Conservation (phyloP, 169 alveolate species). For the Babesia bigemina region DNA sequence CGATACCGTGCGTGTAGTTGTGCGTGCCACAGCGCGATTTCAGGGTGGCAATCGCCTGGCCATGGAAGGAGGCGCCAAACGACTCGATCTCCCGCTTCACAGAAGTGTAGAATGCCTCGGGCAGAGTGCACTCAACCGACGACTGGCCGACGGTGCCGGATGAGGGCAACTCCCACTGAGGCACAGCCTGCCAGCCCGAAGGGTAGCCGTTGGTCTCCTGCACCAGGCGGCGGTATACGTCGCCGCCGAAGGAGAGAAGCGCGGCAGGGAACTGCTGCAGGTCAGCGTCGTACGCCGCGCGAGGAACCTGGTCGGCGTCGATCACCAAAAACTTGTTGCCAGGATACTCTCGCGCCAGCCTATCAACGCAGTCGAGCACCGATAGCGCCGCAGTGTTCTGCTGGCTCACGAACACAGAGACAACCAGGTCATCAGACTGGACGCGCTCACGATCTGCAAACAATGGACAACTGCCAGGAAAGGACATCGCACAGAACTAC, state of each 20-base stretch:
- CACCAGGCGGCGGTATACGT: constrained; percentile 39
- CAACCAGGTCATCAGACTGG: constrained; percentile 38
- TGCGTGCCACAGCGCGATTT: constrained; percentile 52
- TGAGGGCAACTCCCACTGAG: constrained; percentile 32
- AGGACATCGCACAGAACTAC: constrained; percentile 3
- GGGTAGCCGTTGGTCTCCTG: constrained; percentile 38
- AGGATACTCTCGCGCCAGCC: constrained; percentile 45
- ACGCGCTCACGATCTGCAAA: constrained; percentile 36
- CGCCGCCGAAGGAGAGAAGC: constrained; percentile 61
- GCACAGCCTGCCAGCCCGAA: constrained; percentile 17
- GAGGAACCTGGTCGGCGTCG: constrained; percentile 63
- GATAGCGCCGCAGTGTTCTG: constrained; percentile 61
- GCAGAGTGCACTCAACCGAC: constrained; percentile 37
- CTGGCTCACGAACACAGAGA: constrained; percentile 46
- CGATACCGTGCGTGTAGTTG: constrained; percentile 66
- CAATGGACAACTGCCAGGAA: neutral
- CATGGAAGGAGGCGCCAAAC: constrained; percentile 21
- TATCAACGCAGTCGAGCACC: constrained; percentile 42
- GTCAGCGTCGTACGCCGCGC: constrained; percentile 69
- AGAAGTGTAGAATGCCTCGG: constrained; percentile 21
- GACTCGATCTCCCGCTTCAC: constrained; percentile 26
- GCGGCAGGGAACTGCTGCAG: constrained; percentile 67
- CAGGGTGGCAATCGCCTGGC: constrained; percentile 24
- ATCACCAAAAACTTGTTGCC: constrained; percentile 42
- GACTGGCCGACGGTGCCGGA: neutral